Percentiles rank a stretch among this genome's conserved stretches.
Conservation (phyloP, 768 basidiomycete species). For the Mycena vitilis region DNA sequence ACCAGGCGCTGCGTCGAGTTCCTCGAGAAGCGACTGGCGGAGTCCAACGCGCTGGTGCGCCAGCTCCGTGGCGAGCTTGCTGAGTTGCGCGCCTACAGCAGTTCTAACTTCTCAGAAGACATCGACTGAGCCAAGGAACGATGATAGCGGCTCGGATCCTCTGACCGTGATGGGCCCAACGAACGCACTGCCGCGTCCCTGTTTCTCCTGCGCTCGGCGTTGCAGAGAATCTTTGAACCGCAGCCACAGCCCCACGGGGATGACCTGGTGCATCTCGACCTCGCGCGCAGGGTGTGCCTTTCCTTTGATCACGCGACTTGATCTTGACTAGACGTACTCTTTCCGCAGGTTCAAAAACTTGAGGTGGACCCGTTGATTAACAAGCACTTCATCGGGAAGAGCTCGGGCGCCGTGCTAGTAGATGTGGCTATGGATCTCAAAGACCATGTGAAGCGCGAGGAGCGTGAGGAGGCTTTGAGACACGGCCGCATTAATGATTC, state of each 20-base stretch:
- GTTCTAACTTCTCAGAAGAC: too few relatives aligned
- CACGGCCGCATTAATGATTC: neutral
- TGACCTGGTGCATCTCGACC: too few relatives aligned
- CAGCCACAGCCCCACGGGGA: too few relatives aligned
- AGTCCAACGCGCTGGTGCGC: neutral
- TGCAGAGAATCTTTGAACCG: too few relatives aligned
- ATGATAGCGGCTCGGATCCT: too few relatives aligned
- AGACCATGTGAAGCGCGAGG: slow-evolving; percentile 17
- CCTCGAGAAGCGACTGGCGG: neutral
- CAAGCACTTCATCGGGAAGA: slow-evolving; percentile 20
- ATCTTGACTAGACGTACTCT: too few relatives aligned
- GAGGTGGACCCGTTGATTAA: neutral
- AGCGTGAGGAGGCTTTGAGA: neutral
- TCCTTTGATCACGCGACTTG: too few relatives aligned
- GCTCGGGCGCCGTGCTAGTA: slow-evolving; percentile 8
- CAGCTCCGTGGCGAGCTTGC: neutral
- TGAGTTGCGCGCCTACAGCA: too few relatives aligned
- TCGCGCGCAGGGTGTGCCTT: too few relatives aligned
- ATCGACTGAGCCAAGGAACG: too few relatives aligned
- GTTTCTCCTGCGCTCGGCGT: too few relatives aligned
- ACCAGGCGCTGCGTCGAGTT: neutral
- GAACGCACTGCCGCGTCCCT: neutral
- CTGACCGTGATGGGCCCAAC: too few relatives aligned
- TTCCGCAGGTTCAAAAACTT: slow-evolving; percentile 9
- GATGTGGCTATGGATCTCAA: slow-evolving; percentile 19